Evolutionary conservation across 1,139 yeast species (phyloP), one percentile per base, ranked within the genome.

Genomic region (Zhuliangozyma blackwelliae): DNA sequence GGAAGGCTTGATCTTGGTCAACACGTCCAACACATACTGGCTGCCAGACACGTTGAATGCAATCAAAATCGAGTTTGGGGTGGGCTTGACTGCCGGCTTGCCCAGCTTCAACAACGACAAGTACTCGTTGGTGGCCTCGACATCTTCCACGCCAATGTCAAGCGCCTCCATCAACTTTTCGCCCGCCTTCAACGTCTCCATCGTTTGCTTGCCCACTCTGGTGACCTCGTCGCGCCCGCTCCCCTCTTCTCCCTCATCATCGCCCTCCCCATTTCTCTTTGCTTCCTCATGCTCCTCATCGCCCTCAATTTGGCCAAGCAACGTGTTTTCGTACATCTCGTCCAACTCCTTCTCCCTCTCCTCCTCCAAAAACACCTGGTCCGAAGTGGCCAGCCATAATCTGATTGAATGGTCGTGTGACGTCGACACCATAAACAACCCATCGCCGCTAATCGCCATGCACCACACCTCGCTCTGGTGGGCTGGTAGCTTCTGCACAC

Each of bases 381-480:
- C 98, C 41, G 85, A 94, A 5, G 95, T 86, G 54, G 88, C 90
- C 45, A 75, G 77, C 98, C 98, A 92, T 19, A 89, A 63, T 55
- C 98, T 73, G 36, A 92, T 79, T 49, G 96, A 83, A 56, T 87
- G 95, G 58, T 92, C 99, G 58, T 92, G 98, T 7, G 97, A 82
- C 1, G 92, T 83, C n/a, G 95, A 77, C 5, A 87, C 82, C 50
- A 89, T 76, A 49, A 81, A 79, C 29, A 74, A 66, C 7, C 96
- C 96, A 47, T 79, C 81, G 28, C 65, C 64, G 42, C 95, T 80
- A 19, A 89, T 76, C 19, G 92, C 83, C 40, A 94, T 60, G 36
- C 90, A 77, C 97, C 97, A 92, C 20, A 92, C 95, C 61, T 92
- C 97, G 41, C 88, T 77, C 44, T 89, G 95, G 57, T 94, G 98